Base-by-base conservation (phyloP, 2,329 filamentous ascomycete species). In the Emmonsiellopsis sp. region DNA sequence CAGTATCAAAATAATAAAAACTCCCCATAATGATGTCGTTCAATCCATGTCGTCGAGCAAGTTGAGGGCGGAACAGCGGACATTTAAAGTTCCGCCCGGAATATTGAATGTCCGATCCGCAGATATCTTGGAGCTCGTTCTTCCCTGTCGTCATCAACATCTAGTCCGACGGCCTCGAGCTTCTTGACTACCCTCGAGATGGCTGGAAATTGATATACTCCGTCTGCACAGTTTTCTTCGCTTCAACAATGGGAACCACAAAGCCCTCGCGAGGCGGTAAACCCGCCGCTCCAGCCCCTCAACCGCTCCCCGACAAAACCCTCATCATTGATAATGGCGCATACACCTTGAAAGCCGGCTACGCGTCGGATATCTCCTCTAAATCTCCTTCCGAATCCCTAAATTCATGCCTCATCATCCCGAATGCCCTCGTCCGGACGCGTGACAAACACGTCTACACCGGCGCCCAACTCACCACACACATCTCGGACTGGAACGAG, bases 251-350 rank as follows among this genome's bases (percentile, higher is more conserved):
- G 68, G 65, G 64, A 54, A 63, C 64, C 30, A 51, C 67, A 53
- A 73, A 67, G 58, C 57, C 67, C 35, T 67, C 69, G 15, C 61
- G 67, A 49, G 58, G 69, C 46, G 63, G 70, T 40, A 85, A 81
- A 67, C 72, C 77, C 49, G 81, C 81, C 51, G 67, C 75, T 13
- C 67, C 76, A 5, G 73, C 74, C 45, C 73, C 61, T 8, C 66
- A 79, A 3, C 66, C 76, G 26, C 73, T 81, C 7, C 84, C 85
- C 0, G 66, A 76, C 1, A 80, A 76, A 55, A 95, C 91, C 0
- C 83, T 98, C 52, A 79, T 98, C 45, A 78, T 98, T 64, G 93
- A 98, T 74, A 96, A 97, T 74, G 93, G 93, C 67, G 91, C 86
- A 43, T 86, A 88, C 71, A 91, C 85, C 6, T 81, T 98, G 69